Evolutionary conservation across 1,139 yeast genomes (phyloP).

Genomic region (Kodamaea fungicola): DNA sequence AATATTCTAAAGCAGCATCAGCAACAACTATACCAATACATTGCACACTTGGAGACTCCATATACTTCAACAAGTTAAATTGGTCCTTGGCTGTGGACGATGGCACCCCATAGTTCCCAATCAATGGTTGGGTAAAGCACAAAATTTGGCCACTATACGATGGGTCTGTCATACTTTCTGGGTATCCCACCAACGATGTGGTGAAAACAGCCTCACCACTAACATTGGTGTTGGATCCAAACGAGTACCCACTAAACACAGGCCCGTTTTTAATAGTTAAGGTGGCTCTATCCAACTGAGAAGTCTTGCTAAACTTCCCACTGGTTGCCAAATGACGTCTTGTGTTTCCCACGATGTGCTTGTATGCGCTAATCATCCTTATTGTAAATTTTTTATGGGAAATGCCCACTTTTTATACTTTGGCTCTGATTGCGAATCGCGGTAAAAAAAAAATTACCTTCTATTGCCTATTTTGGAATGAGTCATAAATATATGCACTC

Average conservation of each 20-base stretch:
- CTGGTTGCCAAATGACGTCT: constrained; percentile 40
- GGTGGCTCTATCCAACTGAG: constrained; percentile 74
- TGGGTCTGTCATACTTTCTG: constrained; percentile 98
- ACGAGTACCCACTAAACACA: constrained; percentile 85
- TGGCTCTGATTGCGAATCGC: constrained; percentile 38
- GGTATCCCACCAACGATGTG: constrained; percentile 95
- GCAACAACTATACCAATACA: constrained; percentile 96
- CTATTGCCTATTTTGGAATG: constrained; percentile 32
- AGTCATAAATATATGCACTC: constrained; percentile 9
- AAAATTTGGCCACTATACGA: constrained; percentile 94
- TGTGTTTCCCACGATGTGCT: constrained; percentile 4
- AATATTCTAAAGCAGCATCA: constrained; percentile 89
- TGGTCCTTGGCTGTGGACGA: constrained; percentile 76
- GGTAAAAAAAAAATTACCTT: constrained; percentile 25
- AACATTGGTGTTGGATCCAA: constrained; percentile 88
- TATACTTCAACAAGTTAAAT: constrained; percentile 78
- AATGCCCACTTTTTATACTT: constrained; percentile 3
- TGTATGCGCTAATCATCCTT: constrained; percentile 12
- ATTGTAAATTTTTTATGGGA: constrained; percentile 7
- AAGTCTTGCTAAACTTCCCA: constrained; percentile 33
- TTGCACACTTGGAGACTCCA: constrained; percentile 88
- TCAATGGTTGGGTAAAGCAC: constrained; percentile 94
- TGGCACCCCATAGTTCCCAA: constrained; percentile 98
- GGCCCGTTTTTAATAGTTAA: constrained; percentile 92
- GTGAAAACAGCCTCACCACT: constrained; percentile 98